Evolutionary conservation across 192 early-diverging fungal species (phyloP).

Genomic region (Backusella psychrophila): DNA sequence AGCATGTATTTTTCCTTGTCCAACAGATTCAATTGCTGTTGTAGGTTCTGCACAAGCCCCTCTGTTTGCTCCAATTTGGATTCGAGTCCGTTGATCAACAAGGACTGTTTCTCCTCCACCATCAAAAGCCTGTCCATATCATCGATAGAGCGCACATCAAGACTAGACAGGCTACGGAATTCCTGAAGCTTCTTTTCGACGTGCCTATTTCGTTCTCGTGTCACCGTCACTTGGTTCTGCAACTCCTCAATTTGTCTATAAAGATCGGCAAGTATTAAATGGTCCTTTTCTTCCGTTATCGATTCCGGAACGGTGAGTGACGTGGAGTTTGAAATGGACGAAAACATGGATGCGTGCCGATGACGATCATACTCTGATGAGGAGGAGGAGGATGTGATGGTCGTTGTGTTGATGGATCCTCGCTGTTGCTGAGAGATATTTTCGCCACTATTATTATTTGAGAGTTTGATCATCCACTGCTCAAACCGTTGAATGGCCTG

Average conservation of each 20-base stretch:
- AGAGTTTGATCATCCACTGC: background rate
- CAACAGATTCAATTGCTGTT: background rate
- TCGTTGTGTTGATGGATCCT: background rate
- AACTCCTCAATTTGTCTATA: conserved; percentile 29
- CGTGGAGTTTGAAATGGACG: background rate
- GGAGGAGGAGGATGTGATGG: background rate
- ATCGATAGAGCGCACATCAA: background rate
- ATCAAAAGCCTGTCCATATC: background rate
- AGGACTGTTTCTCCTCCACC: background rate
- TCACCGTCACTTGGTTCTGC: conserved; percentile 22
- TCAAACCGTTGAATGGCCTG: background rate
- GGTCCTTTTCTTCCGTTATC: conserved; percentile 7
- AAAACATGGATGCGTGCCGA: conserved; percentile 3
- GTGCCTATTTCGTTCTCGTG: conserved; percentile 20
- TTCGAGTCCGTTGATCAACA: background rate
- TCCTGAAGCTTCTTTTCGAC: conserved; percentile 14
- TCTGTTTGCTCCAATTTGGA: background rate
- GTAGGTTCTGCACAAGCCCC: background rate
- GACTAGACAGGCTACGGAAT: background rate
- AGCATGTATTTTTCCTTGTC: background rate
- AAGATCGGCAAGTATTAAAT: conserved; percentile 6
- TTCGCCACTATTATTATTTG: background rate
- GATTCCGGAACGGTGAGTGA: background rate
- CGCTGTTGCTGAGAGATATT: background rate
- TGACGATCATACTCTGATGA: background rate